phyloP scores from a whole-genome alignment of 176 grass and related monocot genomes.

The Musa troglodytarum region DNA sequence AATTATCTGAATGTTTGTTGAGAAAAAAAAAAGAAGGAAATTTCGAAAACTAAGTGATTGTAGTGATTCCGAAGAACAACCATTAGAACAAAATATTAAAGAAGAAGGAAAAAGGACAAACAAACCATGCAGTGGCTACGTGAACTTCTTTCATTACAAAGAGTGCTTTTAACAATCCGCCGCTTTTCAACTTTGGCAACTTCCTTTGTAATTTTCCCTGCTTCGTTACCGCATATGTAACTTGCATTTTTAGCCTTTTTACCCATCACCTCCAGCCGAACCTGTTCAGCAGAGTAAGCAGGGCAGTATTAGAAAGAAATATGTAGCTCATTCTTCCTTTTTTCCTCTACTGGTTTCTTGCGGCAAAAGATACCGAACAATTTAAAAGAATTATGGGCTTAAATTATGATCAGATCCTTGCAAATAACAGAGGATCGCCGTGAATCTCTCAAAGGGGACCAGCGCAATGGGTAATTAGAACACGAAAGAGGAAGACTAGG shows the following conservation, averaged over 20 bases:
- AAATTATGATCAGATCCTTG: no score
- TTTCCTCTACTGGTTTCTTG: no score
- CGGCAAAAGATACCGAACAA: no score
- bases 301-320: no score
- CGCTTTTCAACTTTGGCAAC: constrained; percentile 84
- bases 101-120: constrained; percentile 5
- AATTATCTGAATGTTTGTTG: constrained; percentile 46
- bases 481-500: no score
- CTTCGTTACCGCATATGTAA: constrained; percentile 79
- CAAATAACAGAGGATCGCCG: background rate
- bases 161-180: constrained; percentile 67
- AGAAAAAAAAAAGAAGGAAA: background rate
- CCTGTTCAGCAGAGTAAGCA: constrained; percentile 21
- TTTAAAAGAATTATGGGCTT: no score
- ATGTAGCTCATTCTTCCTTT: no score
- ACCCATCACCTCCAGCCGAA: constrained; percentile 67
- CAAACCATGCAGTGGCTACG: constrained; percentile 82
- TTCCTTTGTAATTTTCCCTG: constrained; percentile 65
- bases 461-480: background rate
- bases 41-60: background rate
- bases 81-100: background rate
- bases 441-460: constrained; percentile 13
- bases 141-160: constrained; percentile 89
- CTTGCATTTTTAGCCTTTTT: constrained; percentile 90
- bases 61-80: background rate